phyloP scores from a whole-genome alignment of 495 filamentous ascomycete genomes.

The Aspergillus haitiensis region DNA sequence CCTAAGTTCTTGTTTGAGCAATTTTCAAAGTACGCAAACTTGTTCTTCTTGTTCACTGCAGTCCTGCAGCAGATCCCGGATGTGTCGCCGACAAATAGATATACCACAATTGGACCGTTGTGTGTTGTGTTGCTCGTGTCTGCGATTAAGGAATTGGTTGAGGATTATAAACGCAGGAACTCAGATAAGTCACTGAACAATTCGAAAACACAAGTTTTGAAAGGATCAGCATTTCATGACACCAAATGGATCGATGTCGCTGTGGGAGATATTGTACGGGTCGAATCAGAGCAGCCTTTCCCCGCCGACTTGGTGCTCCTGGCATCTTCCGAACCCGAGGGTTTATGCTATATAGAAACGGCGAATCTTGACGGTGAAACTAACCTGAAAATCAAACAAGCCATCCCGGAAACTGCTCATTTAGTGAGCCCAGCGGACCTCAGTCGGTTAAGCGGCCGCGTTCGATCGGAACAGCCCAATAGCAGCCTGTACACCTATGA shows the following conservation, averaged over 20 bases:
- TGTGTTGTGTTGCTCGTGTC: slow-evolving; percentile 88
- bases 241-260: slow-evolving; percentile 90
- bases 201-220: slow-evolving; percentile 80
- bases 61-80: slow-evolving; percentile 93
- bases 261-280: slow-evolving; percentile 91
- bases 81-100: slow-evolving; percentile 90
- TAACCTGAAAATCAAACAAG: slow-evolving; percentile 99
- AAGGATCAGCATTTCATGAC: slow-evolving; percentile 81
- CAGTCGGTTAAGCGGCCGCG: slow-evolving; percentile 78
- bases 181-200: slow-evolving; percentile 87
- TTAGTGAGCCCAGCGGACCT: slow-evolving; percentile 86
- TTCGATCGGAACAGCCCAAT: slow-evolving; percentile 96
- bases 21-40: slow-evolving; percentile 98
- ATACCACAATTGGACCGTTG: slow-evolving; percentile 93
- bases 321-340: slow-evolving; percentile 95
- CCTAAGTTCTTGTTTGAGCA: slow-evolving; percentile 99
- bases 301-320: slow-evolving; percentile 91
- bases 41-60: slow-evolving; percentile 99
- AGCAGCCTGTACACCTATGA: slow-evolving; percentile 99
- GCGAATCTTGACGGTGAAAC: slow-evolving; percentile 98
- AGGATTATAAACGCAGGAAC: slow-evolving; percentile 86
- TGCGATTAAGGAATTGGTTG: slow-evolving; percentile 89
- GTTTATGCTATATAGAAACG: slow-evolving; percentile 98
- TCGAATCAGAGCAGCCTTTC: slow-evolving; percentile 95
- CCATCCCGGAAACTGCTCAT: slow-evolving; percentile 86